Evolutionary conservation across 306 rosid species (phyloP).

Genomic region (Inga leiocalycina): DNA sequence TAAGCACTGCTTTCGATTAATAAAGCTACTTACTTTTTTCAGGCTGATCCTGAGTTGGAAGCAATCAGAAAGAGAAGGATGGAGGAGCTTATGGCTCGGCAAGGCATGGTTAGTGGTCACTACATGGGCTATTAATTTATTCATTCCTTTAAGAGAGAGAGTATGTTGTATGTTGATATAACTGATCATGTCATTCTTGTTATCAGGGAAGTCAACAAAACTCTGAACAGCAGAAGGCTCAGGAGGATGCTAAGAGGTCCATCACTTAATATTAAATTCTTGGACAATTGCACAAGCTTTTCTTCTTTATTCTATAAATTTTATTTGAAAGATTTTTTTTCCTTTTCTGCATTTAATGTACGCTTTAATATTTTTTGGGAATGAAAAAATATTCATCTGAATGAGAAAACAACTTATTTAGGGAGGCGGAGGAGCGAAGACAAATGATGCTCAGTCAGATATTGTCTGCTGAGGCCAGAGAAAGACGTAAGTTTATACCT

Average conservation of each 20-base stretch:
- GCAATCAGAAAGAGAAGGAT: conserved; percentile 97
- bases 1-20: not conserved
- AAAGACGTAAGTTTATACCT: conserved; percentile 68
- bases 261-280: conserved; percentile 13
- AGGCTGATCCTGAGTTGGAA: conserved; percentile 97
- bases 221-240: conserved; percentile 85
- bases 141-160: conserved; percentile 3
- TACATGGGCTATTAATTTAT: conserved; percentile 11
- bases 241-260: conserved; percentile 94
- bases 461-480: conserved; percentile 87
- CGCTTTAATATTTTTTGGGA: not conserved
- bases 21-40: conserved; percentile 19
- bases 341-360: not conserved
- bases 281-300: not conserved
- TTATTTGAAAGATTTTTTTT: not conserved
- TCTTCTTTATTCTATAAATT: conserved; percentile 17
- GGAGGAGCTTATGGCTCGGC: conserved; percentile 97
- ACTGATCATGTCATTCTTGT: conserved; percentile 13
- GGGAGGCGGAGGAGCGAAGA: conserved; percentile 93
- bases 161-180: conserved; percentile 26
- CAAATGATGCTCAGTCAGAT: conserved; percentile 99
- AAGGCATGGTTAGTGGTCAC: conserved; percentile 59
- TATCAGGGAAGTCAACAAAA: conserved; percentile 77
- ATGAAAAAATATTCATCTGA: conserved; percentile 30
- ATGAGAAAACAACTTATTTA: conserved; percentile 36